Evolutionary conservation across 768 basidiomycete genomes (phyloP).

Genomic region (Cytidiella melzeri): DNA sequence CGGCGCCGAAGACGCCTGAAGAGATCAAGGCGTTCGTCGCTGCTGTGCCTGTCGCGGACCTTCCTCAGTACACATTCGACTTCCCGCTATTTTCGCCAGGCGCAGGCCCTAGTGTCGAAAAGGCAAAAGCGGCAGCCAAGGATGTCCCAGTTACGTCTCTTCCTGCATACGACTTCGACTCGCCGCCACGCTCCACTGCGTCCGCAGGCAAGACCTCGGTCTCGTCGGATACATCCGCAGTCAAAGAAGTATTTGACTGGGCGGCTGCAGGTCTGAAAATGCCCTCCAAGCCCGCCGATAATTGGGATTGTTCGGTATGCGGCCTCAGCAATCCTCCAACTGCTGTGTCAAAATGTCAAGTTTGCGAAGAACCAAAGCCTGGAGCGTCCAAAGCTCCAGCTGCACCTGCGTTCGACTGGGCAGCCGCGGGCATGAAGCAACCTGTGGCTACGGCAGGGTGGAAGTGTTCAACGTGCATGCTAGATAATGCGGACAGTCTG

Average conservation of each 20-base stretch:
- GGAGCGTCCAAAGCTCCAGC: constrained; percentile 1
- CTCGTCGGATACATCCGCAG: constrained; percentile 6
- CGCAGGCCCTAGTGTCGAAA: constrained; percentile 17
- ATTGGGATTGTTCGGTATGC: constrained; percentile 55
- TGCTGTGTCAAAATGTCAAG: constrained; percentile 37
- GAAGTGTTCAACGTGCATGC: constrained; percentile 49
- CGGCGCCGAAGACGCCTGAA: constrained; percentile 10
- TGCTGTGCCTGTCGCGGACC: constrained; percentile 25
- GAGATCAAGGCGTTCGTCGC: constrained; percentile 22
- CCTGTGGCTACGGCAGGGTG: constrained; percentile 36
- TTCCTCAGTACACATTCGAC: constrained; percentile 30
- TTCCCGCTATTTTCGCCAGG: constrained; percentile 15
- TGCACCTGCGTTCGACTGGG: constrained; percentile 33
- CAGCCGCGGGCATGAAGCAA: constrained; percentile 50
- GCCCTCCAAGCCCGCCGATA: constrained; percentile 16
- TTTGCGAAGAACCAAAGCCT: constrained; percentile 35
- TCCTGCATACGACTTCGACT: constrained; percentile 39
- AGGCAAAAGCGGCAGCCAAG: constrained; percentile 33
- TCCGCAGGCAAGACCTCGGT: constrained; percentile 3
- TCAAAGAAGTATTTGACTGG: constrained; percentile 35
- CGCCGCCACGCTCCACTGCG: constrained; percentile 5
- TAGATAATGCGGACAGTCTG: constrained; percentile 31
- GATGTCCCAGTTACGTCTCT: constrained; percentile 35
- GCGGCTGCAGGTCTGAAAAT: constrained; percentile 52
- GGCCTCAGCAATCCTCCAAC: constrained; percentile 31